Base-by-base conservation (phyloP, 2,329 filamentous ascomycete species). In the Hymenoscyphus scutula region DNA sequence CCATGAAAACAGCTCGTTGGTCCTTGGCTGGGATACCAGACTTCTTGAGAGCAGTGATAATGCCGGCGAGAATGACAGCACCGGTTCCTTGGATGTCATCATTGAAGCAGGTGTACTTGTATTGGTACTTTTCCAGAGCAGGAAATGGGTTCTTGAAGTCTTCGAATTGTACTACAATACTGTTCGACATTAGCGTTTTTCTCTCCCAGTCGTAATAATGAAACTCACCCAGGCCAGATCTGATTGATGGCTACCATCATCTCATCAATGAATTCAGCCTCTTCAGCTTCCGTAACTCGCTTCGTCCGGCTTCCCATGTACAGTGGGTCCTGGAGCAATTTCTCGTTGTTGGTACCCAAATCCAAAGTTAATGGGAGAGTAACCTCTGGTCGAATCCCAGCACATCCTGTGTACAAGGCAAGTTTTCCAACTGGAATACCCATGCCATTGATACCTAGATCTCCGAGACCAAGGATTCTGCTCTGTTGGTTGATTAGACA, bases 11-110 rank as follows among this genome's bases (percentile, higher is more conserved):
- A 59, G 95, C 81, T 45, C 88, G 84, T 15, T 90, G 76, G 62
- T 96, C 90, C 8, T 80, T 78, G 58, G 93, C 79, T 55, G 87
- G 83, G 60, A 88, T 77, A 5, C 84, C 81, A 62, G 82, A 87
- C 8, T 92, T 86, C 64, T 89, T 85, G 7, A 93, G 77, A 0
- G 85, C 91, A 0, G 91, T 86, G 77, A 91, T 86, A 67, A 96
- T 87, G 2, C 89, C 91, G 0, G 91, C 91, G 0, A 96, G 81
- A 0, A 92, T 94, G 1, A 96, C 91, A 62, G 90, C 93, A 0
- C 92, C 92, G 0, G 92, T 96, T 0, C 92, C 92, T 74, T 96
- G 91, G 0, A 96, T 88, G 74, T 97, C 92, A 64, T 96, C 92
- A 71, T 96, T 96, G 80, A 96, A 96, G 75, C 91, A 95, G 0